Evolutionary conservation across 1,284 basidiomycete species (phyloP).

Genomic region (Wolfiporia cocos): DNA sequence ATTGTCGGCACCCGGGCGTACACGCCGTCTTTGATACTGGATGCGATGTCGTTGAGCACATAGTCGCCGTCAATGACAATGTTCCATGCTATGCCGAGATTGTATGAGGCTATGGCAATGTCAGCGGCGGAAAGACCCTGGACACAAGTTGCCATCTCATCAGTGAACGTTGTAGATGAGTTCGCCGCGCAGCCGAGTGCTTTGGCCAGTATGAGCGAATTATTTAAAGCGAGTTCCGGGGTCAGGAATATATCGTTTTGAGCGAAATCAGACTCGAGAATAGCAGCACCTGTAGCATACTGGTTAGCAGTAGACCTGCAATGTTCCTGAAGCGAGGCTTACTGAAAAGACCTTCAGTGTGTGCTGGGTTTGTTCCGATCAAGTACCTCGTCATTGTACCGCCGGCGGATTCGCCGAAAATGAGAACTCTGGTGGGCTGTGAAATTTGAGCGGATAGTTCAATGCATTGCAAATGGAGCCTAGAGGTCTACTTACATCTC

Average conservation of each 20-base stretch:
- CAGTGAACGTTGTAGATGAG: slow-evolving; percentile 5
- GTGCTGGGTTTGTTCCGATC: slow-evolving; percentile 8
- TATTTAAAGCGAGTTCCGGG: slow-evolving; percentile 1
- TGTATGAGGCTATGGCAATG: slow-evolving; percentile 6
- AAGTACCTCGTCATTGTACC: slow-evolving; percentile 12
- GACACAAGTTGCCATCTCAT: slow-evolving; percentile 8
- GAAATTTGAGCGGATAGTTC: too few relatives aligned
- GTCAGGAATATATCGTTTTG: slow-evolving; percentile 6
- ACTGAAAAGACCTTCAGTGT: slow-evolving; percentile 13
- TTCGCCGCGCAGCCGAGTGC: slow-evolving; percentile 7
- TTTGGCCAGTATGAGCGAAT: slow-evolving; percentile 8
- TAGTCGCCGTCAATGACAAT: slow-evolving; percentile 9
- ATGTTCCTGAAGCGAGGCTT: not conserved
- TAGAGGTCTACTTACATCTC: slow-evolving; percentile 9
- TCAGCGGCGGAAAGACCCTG: slow-evolving; percentile 4
- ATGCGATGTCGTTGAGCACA: slow-evolving; percentile 10
- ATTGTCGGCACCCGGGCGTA: slow-evolving; percentile 12
- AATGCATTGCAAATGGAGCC: too few relatives aligned
- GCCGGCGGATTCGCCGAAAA: slow-evolving; percentile 12
- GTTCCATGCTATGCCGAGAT: slow-evolving; percentile 8
- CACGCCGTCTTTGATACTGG: slow-evolving; percentile 10
- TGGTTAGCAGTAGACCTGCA: not conserved
- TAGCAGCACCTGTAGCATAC: slow-evolving; percentile 6
- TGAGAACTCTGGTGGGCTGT: slow-evolving; percentile 10
- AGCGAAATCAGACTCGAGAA: slow-evolving; percentile 10